Evolutionary conservation across 2,329 filamentous ascomycete genomes (phyloP), one percentile per base, ranked within the genome.

Genomic region (Dactylonectria estremocensis): DNA sequence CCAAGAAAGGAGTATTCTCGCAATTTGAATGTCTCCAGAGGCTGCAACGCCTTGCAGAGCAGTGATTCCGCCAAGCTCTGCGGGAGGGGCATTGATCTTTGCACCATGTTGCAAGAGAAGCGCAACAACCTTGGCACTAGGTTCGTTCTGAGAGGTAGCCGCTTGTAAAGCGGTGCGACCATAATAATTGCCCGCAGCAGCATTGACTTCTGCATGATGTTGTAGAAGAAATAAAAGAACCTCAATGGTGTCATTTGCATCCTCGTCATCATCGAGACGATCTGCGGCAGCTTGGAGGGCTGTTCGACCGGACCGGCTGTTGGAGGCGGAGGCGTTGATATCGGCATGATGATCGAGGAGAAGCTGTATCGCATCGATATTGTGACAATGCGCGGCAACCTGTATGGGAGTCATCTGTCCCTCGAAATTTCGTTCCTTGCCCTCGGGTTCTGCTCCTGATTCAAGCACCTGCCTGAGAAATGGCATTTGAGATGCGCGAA

Each of bases 31-130:
- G 5, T 68, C 16, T 20, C 66, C 66, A 8, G 33, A 54, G 13
- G 62, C 57, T 8, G 57, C 62, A 8, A 53, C 62, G 11, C 48
- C 66, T 5, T 68, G 66, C 3, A 68, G 11, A 18, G 62, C 66
- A 1, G 61, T 68, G 16, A 65, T 37, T 2, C 66, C 66, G 8
- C 22, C 37, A 14, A 18, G 16, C 20, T 18, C 40, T 22, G 24
- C 43, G 0, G 66, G 52, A 33, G 56, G 50, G 2, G 28, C 56
- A 7, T 68, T 68, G 20, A 68, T 52, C 1, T 65, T 2, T 14
- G 66, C 66, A 7, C 37, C 52, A 18, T 43, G 33, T 24, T 3
- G 35, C 14, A 64, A 16, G 2, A 62, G 52, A 56, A 56, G 54
- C 20, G 54, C 35, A 20, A 62, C 43, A 22, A 62, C n/a, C 16